Evolutionary conservation across 306 rosid species (phyloP).

Genomic region (Lablab purpureus): DNA sequence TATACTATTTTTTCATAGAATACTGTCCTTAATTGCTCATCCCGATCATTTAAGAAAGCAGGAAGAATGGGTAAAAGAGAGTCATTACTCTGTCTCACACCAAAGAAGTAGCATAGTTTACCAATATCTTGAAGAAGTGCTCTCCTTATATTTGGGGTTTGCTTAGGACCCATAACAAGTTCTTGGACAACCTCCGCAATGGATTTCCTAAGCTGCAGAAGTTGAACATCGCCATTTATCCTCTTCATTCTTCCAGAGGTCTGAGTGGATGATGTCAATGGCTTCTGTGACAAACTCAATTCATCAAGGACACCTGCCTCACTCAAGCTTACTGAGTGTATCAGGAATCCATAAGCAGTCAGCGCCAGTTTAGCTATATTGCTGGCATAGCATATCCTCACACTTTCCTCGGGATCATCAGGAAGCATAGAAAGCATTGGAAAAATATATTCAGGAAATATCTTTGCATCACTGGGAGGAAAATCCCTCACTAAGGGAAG

Average conservation of each 20-base stretch:
- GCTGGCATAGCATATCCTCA: slow-evolving; percentile 96
- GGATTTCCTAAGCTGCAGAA: slow-evolving; percentile 83
- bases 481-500: slow-evolving; percentile 90
- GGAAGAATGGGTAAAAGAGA: slow-evolving; percentile 94
- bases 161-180: slow-evolving; percentile 99
- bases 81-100: slow-evolving; percentile 96
- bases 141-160: slow-evolving; percentile 96
- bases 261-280: slow-evolving; percentile 62
- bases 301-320: slow-evolving; percentile 98
- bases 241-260: slow-evolving; percentile 69
- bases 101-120: slow-evolving; percentile 92
- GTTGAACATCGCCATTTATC: slow-evolving; percentile 76
- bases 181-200: slow-evolving; percentile 98
- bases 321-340: slow-evolving; percentile 92
- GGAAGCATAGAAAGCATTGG: slow-evolving; percentile 99
- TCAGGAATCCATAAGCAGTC: slow-evolving; percentile 92
- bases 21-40: slow-evolving; percentile 89
- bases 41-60: slow-evolving; percentile 94
- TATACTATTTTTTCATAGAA: slow-evolving; percentile 94
- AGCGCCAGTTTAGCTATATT: slow-evolving; percentile 92
- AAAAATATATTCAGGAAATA: slow-evolving; percentile 91
- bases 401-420: slow-evolving; percentile 98
- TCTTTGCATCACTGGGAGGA: slow-evolving; percentile 99
- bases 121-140: slow-evolving; percentile 96
- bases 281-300: slow-evolving; percentile 66